A percentile compares a stretch with the other conserved stretches of the same genome.
Evolutionary conservation across 495 filamentous ascomycete genomes (phyloP).

Genomic region (Annulohypoxylon bovei): DNA sequence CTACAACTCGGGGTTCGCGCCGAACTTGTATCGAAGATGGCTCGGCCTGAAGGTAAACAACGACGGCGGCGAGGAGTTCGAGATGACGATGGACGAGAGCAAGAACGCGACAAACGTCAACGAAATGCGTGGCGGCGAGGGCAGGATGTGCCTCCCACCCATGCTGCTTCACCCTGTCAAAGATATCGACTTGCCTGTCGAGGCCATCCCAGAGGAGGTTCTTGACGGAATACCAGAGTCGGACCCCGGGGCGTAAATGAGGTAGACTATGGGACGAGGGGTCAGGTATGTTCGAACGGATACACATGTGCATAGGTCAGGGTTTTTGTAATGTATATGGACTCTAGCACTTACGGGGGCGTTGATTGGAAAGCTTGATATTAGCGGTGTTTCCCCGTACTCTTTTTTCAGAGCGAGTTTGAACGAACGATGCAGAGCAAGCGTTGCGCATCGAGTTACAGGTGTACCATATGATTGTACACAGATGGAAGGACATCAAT

Average conservation of each 20-base stretch:
- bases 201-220: constrained; percentile 53
- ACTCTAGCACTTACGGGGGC: constrained; percentile 35
- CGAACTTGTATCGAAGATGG: constrained; percentile 88
- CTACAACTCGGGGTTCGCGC: constrained; percentile 87
- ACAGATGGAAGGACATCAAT: constrained; percentile 2
- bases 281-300: constrained; percentile 1
- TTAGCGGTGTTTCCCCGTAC: not conserved
- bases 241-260: constrained; percentile 48
- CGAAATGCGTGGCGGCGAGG: constrained; percentile 68
- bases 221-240: constrained; percentile 44
- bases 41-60: constrained; percentile 84
- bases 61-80: constrained; percentile 85
- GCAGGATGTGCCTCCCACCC: constrained; percentile 91
- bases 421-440: constrained; percentile 22
- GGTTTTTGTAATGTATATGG: constrained; percentile 31
- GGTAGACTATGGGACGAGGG: not conserved
- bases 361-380: constrained; percentile 35
- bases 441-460: constrained; percentile 17
- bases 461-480: constrained; percentile 22
- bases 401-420: not conserved
- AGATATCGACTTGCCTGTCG: constrained; percentile 79
- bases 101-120: constrained; percentile 58
- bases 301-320: constrained; percentile 27
- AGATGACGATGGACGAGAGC: constrained; percentile 65
- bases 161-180: constrained; percentile 96